Evolutionary conservation across 2,329 filamentous ascomycete species (phyloP).

Genomic region (Akanthomyces muscarius): DNA sequence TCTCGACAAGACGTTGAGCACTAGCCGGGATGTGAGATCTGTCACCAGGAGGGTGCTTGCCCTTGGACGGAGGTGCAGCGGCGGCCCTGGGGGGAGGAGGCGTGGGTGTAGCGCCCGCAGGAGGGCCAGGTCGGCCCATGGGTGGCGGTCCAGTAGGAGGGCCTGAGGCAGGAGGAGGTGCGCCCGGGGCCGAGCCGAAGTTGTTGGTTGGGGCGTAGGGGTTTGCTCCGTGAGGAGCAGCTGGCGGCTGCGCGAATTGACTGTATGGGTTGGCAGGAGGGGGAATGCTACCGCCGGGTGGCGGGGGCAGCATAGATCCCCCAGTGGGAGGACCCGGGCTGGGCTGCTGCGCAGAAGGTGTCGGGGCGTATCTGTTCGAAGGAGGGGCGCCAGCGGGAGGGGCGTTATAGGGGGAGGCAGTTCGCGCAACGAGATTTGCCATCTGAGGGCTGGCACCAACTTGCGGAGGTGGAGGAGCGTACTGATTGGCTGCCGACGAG

Average conservation of each 20-base stretch:
- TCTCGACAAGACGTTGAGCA: conserved; percentile 75
- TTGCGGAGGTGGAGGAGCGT: conserved; percentile 52
- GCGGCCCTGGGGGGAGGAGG: conserved; percentile 47
- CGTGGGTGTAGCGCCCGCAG: conserved; percentile 25
- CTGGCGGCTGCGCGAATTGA: conserved; percentile 31
- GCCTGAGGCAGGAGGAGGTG: conserved; percentile 34
- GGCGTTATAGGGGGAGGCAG: conserved; percentile 80
- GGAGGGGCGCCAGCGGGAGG: conserved; percentile 68
- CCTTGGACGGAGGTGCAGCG: conserved; percentile 47
- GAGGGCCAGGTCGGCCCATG: conserved; percentile 30
- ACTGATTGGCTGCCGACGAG: conserved; percentile 55
- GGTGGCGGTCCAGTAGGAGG: conserved; percentile 35
- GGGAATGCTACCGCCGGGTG: conserved; percentile 39
- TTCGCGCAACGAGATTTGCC: conserved; percentile 63
- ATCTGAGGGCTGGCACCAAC: conserved; percentile 49
- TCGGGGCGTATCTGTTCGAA: conserved; percentile 71
- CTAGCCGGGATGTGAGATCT: conserved; percentile 79
- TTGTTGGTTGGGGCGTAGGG: conserved; percentile 42
- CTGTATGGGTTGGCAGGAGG: conserved; percentile 42
- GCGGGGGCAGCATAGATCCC: conserved; percentile 38
- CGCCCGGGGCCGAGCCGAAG: conserved; percentile 44
- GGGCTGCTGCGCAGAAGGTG: conserved; percentile 53
- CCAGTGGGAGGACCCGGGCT: conserved; percentile 40
- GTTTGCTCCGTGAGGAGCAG: conserved; percentile 28
- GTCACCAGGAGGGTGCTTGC: conserved; percentile 77